Evolutionary conservation across 2,329 filamentous ascomycete species (phyloP), one percentile per base, ranked within the genome.

Genomic region (Xylaria sp.): DNA sequence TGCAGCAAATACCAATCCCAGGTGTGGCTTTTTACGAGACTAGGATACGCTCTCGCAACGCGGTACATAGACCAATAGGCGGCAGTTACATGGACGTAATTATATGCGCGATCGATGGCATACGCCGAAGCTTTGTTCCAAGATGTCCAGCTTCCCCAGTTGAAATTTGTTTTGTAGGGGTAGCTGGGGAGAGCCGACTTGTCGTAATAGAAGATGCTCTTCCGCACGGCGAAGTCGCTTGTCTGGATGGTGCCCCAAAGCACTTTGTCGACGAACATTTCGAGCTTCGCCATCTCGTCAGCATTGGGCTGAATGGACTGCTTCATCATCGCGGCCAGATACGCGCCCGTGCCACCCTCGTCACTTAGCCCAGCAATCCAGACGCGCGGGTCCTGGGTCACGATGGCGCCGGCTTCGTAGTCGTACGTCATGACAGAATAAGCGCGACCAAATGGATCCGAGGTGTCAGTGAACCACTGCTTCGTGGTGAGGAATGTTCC

Each of bases 291-390:
- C 0, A 89, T 76, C 68, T 89, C 86, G 0, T 75, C 76, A 0
- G 82, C 79, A 9, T 82, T 76, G 0, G 87, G 86, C 39, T 85
- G 85, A 6, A 83, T 75, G 1, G 81, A 81, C 65, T 88, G 85
- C 76, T 90, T 89, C 78, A 87, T 82, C 1, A 82, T 78, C 0
- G 85, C 84, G 0, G 87, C 85, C 0, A 89, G 81, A 68, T 84
- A 89, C 0, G 86, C 83, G 0, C 86, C 86, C 0, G 85, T 84
- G 0, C 88, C 88, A 0, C 81, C 87, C 76, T 90, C 88, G 65
- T 89, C 87, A 64, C 86, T 88, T 0, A 90, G 79, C 0, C 88
- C 88, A 0, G 87, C 82, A 4, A 89, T 84, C 87, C 87, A 89
- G 6, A 83, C 86, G 0, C 88, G 82, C 0, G 79, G 65, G 39